Base-by-base conservation (phyloP, 1,284 basidiomycete genomes). In the Trichosporon asahii region DNA sequence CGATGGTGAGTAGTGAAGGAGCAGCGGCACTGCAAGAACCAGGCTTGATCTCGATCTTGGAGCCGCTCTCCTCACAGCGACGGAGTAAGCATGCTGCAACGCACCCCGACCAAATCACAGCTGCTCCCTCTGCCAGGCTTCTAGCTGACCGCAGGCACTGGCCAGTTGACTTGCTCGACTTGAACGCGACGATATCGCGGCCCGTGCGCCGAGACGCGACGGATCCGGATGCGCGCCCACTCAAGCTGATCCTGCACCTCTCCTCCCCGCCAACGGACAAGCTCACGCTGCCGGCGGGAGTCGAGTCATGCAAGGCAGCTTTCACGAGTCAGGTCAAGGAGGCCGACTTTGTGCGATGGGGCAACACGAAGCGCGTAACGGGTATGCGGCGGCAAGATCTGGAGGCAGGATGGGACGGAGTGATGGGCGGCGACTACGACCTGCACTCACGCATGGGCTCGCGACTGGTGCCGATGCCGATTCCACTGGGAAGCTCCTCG, bases 291-390 rank as follows among this genome's bases (percentile, higher is more conserved):
- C 86, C 91, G 0, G 90, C 92, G 7, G 89, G 87, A 66, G 84
- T 90, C 15, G 94, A 96, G 68, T 87, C 91, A 15, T 94, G 93
- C 85, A 93, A 94, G 78, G 90, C 91, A 71, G 90, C 91, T 2
- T 98, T 94, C 80, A 94, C 97, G 90, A 92, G 92, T 7, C 92
- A 95, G 80, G 84, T 96, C 64, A 97, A 97, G 78, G 95, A 98
- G 82, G 94, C 93, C 0, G 95, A 98, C 80, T 96, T 95, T 79
- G 89, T 96, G 67, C 86, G 95, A 66, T 97, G 94, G 93, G 93
- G 95, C 1, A 96, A 91, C 83, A 95, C 93, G 21, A 92, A 93
- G 80, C 88, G 93, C 35, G 94, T 97, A 84, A 96, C 94, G 0
- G 89, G 91, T 18, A 85, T 98, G 60, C 85, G 94, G 68, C 92